Base-by-base conservation (phyloP, 768 basidiomycete genomes). In the Kwoniella sp. region DNA sequence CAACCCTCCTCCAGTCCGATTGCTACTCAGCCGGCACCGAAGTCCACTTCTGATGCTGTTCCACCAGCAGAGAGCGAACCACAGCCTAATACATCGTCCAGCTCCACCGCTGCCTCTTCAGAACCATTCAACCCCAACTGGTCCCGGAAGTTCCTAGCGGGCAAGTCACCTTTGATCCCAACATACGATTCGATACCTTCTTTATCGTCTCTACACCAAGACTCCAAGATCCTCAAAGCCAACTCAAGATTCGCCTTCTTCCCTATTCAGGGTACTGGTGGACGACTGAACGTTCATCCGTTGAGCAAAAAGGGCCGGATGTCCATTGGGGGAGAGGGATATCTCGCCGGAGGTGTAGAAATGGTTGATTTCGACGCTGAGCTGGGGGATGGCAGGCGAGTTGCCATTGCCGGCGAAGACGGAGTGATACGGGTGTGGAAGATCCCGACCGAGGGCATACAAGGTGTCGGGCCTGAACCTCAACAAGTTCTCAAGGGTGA, bases 211-310 rank as follows among this genome's bases (percentile, higher is more conserved):
- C 68, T 76, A 31, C 71, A 78, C 23, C 73, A 76, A 31, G 79
- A 81, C 25, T 78, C 78, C 8, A 69, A 67, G 45, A 67, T 83
- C 22, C 74, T 83, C 51, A 78, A 78, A 58, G 67, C 73, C 17
- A 79, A 78, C 15, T 38, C 67, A 0, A 3, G 59, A 4, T 68
- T 73, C 48, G 67, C 82, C n/a, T 75, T 82, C 72, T 82, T 79
- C 69, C 82, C 82, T 13, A 73, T 82, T 37, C 71, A 79, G 15
- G 82, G 82, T 2, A 72, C 82, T 0, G 82, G 82, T 23, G 82
- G 82, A 1, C 61, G 81, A 23, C 63, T 83, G 30, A 78, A 72
- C 0, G 72, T 79, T 1, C 81, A 82, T 65, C 69, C 80, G 0
- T 31, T 81, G 26, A 28, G 56, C 1, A 68, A 72, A 38, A 81